Base-by-base conservation (phyloP, 805 yeast species). In the Zygosaccharomyces bisporus region DNA sequence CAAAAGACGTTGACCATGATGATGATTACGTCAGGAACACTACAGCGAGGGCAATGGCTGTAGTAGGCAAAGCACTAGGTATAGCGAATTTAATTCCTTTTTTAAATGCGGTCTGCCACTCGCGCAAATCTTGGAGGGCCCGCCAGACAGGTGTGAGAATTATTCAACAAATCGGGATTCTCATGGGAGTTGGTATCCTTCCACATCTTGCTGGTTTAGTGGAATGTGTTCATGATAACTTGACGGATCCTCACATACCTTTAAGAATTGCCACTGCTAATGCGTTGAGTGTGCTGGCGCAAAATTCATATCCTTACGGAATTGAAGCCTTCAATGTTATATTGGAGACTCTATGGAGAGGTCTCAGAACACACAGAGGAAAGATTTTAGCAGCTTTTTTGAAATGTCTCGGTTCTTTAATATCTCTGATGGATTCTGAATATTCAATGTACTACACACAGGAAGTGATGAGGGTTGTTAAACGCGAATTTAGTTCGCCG, bases 371-470 rank as follows among this genome's bases (percentile, higher is more conserved):
- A 31, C 93, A 86, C 50, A 71, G 95, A 49, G 97, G 97, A 4
- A 77, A 79, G 54, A 73, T 81, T 0, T 70, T 89, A 40, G 84
- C 95, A 0, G 79, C 87, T 2, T 87, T 84, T 57, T 59, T 91
- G 49, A 79, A 78, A 56, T 85, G 95, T 41, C 70, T 90, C 18
- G 96, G 95, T 0, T 76, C 79, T 20, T 71, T 90, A 4, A 80
- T 90, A 4, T 95, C 97, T 0, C 67, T 91, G 41, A 88, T 91
- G 96, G 84, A 80, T 45, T 80, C 80, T 13, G 96, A 88, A 49
- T 82, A 85, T 59, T 81, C 89, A 1, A 77, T 79, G 43, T 85
- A 80, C 60, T 89, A 87, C 53, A 79, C 96, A 0, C 74, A 74
- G 38, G 95, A 87, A 58, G 74, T 89, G 2, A 76, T 89, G 72